Evolutionary conservation across 108 stramenopile genomes (phyloP).

Genomic region (Parmales sp.): DNA sequence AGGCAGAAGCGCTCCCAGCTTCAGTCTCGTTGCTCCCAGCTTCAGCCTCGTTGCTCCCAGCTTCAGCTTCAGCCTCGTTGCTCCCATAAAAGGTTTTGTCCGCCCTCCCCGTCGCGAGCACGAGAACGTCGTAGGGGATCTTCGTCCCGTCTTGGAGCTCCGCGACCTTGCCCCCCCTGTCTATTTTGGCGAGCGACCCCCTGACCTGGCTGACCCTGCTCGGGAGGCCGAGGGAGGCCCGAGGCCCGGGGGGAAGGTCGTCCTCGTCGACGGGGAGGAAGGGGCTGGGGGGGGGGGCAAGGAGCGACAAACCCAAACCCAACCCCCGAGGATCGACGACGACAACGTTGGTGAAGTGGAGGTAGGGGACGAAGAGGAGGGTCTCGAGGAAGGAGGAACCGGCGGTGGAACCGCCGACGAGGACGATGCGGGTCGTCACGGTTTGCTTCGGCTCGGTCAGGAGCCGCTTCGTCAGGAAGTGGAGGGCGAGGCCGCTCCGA

Average conservation of each 20-base stretch:
- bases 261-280: neutral
- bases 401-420: slow-evolving; percentile 26
- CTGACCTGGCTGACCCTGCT: slow-evolving; percentile 24
- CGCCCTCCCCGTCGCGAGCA: slow-evolving; percentile 31
- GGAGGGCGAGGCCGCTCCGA: slow-evolving; percentile 20
- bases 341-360: slow-evolving; percentile 28
- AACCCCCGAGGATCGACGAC: slow-evolving; percentile 30
- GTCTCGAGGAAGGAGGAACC: slow-evolving; percentile 30
- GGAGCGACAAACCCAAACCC: neutral
- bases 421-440: slow-evolving; percentile 31
- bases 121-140: slow-evolving; percentile 37
- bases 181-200: slow-evolving; percentile 18
- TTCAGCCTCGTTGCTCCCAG: neutral
- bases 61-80: neutral
- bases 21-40: neutral
- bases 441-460: slow-evolving; percentile 32
- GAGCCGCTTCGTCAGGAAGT: slow-evolving; percentile 22
- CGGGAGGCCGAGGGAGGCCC: slow-evolving; percentile 20
- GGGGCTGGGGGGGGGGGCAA: neutral
- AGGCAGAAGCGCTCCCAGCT: too few species aligned
- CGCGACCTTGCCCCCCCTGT: slow-evolving; percentile 28
- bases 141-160: slow-evolving; percentile 30
- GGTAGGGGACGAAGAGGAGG: slow-evolving; percentile 27
- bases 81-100: too few species aligned
- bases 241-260: neutral